Percentiles rank a stretch among this genome's conserved stretches.
Conservation (phyloP, 1,284 basidiomycete genomes). For the Malassezia sympodialis region DNA sequence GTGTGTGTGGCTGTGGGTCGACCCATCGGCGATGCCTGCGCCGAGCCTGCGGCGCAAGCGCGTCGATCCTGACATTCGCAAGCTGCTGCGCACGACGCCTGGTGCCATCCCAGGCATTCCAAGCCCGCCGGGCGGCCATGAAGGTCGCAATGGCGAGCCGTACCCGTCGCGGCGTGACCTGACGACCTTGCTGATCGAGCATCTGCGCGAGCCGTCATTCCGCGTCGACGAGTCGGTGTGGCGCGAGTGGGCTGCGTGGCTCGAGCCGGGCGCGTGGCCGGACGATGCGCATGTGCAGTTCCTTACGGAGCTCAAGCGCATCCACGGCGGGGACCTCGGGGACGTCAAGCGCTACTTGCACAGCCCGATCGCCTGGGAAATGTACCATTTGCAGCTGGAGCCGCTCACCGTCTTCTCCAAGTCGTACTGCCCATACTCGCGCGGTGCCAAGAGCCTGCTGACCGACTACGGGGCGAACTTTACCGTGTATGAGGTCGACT, state of each 20-base stretch:
- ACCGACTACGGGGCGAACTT: constrained; percentile 7
- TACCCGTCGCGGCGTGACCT: constrained; percentile 10
- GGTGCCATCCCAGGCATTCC: constrained; percentile 9
- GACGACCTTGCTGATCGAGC: constrained; percentile 3
- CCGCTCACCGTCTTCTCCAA: constrained; percentile 20
- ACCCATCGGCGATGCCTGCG: not conserved
- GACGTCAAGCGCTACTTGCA: constrained; percentile 12
- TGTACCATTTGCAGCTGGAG: constrained; percentile 6
- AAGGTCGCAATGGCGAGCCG: constrained; percentile 3
- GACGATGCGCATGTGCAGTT: constrained; percentile 12
- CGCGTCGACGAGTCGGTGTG: constrained; percentile 1
- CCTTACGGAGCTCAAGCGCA: constrained; percentile 11
- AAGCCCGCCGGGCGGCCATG: not conserved
- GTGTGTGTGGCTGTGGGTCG: not conserved
- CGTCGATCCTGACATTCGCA: constrained; percentile 1
- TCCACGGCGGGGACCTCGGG: not conserved
- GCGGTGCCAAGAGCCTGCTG: constrained; percentile 16
- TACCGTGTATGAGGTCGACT: constrained; percentile 16
- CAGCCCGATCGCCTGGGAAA: constrained; percentile 10
- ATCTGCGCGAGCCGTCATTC: constrained; percentile 3
- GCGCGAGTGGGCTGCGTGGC: constrained; percentile 8
- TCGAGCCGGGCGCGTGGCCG: not conserved
- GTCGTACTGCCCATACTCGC: constrained; percentile 23
- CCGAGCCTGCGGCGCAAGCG: not conserved
- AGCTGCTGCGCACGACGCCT: constrained; percentile 5